Conservation (phyloP, 1,284 basidiomycete species). For the Cryptococcus hybrid region DNA sequence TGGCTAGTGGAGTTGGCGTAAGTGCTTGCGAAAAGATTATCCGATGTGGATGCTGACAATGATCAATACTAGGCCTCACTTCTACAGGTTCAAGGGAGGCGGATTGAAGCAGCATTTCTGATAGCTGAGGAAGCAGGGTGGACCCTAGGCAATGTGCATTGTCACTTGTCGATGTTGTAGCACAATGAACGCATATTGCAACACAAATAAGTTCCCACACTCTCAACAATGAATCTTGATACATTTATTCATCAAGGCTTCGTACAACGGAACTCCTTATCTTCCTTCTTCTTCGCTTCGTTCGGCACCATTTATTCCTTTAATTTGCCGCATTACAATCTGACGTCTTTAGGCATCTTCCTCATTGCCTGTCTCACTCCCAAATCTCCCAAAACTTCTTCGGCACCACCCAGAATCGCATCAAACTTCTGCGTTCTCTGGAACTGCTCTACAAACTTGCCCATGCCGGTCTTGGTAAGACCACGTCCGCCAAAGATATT, state of each 20-base stretch:
- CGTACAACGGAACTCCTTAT: not conserved
- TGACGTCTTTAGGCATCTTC: slow-evolving; percentile 47
- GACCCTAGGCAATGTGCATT: too few species aligned
- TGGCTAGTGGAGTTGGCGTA: slow-evolving; percentile 56
- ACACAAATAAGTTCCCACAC: too few species aligned
- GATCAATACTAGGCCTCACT: slow-evolving; percentile 37
- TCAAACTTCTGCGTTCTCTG: slow-evolving; percentile 76
- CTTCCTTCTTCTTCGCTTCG: not conserved
- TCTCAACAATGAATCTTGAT: too few species aligned
- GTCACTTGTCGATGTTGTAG: too few species aligned
- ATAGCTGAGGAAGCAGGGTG: not conserved
- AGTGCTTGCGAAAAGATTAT: slow-evolving; percentile 12
- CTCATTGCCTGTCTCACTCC: slow-evolving; percentile 55
- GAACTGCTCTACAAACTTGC: slow-evolving; percentile 53
- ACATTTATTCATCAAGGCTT: too few species aligned
- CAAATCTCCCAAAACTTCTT: slow-evolving; percentile 55
- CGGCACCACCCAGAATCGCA: slow-evolving; percentile 59
- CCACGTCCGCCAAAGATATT: slow-evolving; percentile 57
- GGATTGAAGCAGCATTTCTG: slow-evolving; percentile 41
- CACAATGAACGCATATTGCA: too few species aligned
- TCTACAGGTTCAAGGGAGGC: slow-evolving; percentile 46
- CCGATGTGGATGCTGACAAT: not conserved
- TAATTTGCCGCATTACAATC: slow-evolving; percentile 20
- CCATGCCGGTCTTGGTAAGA: slow-evolving; percentile 66
- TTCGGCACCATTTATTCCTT: not conserved